Evolutionary conservation across 371 early-diverging fungal species (phyloP).

Genomic region (Phascolomyces articulosus): DNA sequence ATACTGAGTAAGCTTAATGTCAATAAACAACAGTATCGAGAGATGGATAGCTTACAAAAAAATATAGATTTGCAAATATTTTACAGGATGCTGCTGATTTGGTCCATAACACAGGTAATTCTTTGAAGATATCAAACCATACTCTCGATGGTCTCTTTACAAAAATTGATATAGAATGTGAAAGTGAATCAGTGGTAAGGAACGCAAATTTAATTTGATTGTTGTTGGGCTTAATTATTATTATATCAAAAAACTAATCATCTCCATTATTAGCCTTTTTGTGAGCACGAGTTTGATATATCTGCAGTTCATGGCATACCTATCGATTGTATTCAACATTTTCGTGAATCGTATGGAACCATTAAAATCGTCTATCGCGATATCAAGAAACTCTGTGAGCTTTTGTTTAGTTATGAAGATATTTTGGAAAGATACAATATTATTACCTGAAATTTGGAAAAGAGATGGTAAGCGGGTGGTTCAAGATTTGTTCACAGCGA

Average conservation of each 20-base stretch:
- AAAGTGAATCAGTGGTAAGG: too few species aligned
- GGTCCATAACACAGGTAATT: neutral
- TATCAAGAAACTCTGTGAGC: neutral
- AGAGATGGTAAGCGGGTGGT: neutral
- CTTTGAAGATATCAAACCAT: neutral
- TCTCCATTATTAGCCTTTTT: too few species aligned
- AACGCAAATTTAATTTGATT: too few species aligned
- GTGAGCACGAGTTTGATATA: too few species aligned
- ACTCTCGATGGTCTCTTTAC: neutral
- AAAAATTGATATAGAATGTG: neutral
- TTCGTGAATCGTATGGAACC: neutral
- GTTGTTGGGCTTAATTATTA: too few species aligned
- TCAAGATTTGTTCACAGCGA: neutral
- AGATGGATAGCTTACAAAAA: neutral
- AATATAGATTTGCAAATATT: neutral
- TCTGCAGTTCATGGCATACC: too few species aligned
- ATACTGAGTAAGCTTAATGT: neutral
- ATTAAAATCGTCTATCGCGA: slow-evolving; percentile 2
- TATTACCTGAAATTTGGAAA: neutral
- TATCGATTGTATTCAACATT: neutral
- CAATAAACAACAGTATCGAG: neutral
- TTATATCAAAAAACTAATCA: too few species aligned
- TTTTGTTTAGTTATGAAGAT: neutral
- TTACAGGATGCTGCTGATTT: neutral
- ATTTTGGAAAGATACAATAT: neutral